Base-by-base conservation (phyloP, 2,329 filamentous ascomycete species). In the Fonsecaea multimorphosa region DNA sequence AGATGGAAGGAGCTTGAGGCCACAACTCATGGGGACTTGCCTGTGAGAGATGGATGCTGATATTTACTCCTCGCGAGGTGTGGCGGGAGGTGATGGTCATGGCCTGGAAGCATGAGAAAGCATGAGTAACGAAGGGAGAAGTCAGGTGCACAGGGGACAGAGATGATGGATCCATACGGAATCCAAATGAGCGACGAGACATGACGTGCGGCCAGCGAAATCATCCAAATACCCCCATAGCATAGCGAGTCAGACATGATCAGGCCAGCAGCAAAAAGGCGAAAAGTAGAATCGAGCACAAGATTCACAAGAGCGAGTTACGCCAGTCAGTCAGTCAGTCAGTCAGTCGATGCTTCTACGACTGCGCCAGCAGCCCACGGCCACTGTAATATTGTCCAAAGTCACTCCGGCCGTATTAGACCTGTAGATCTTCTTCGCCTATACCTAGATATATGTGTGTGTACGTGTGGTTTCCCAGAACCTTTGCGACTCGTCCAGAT, bases 1-100 rank as follows among this genome's bases (percentile, higher is more conserved):
- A 60, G 58, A 51, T 60, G 58, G 58, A 60, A 49, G 44, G 44
- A 19, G 7, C 9, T 24, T 49, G 44, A 49, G 38, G 11, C 38
- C 19, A 12, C 7, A 12, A 9, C 44, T 11, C 19, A 12, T 49
- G 24, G 3, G 44, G 8, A 24, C 8, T 3, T 49, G 44, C 22
- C 22, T 5, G 19, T 22, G 19, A 3, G 6, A 22, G 8, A 24
- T 24, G 8, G 4, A 24, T 22, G 22, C n/a, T 2, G 3, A 16
- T n/a, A 40, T n/a, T n/a, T 40, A 9, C 9, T 24, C 22, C 19
- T 24, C 44, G 7, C 44, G 9, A 12, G 11, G 6, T 11, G 44
- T 24, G 19, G 22, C 8, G 44, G 19, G 44, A n/a, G 11, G 44
- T 16, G 22, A 49, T 24, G 14, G 19, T 49, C 44, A 49, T 12